Percentiles rank a stretch among this genome's conserved stretches.
Evolutionary conservation across 2,329 filamentous ascomycete species (phyloP).

Genomic region (Colletotrichum sp.): DNA sequence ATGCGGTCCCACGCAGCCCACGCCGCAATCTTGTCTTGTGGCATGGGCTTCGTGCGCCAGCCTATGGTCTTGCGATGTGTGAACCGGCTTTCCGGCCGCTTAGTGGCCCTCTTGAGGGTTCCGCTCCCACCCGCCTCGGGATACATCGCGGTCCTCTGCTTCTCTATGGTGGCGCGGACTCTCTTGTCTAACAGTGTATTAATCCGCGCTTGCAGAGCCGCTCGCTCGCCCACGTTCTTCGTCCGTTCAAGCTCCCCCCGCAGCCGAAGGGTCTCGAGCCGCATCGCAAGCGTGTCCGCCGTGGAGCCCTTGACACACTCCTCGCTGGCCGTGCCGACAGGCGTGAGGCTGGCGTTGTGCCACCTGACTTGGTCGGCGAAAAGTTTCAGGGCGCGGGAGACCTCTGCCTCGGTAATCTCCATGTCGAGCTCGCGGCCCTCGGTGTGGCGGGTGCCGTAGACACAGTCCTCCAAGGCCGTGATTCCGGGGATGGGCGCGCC

Average conservation of each 20-base stretch:
- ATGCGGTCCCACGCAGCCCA: neutral
- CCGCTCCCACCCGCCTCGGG: neutral
- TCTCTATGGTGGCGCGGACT: neutral
- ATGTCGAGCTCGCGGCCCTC: neutral
- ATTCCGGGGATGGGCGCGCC: neutral
- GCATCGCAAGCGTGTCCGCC: neutral
- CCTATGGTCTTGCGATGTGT: neutral
- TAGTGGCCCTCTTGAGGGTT: neutral
- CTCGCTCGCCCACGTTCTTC: neutral
- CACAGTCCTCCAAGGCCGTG: neutral
- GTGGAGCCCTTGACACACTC: neutral
- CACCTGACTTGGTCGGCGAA: neutral
- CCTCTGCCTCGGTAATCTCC: neutral
- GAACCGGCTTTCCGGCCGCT: neutral
- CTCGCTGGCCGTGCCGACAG: neutral
- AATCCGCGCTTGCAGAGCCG: neutral
- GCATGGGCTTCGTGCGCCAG: fast-evolving
- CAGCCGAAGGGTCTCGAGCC: neutral
- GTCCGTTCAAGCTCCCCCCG: neutral
- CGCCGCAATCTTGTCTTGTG: neutral
- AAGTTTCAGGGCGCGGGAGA: neutral
- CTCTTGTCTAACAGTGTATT: neutral
- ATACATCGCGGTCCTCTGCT: neutral
- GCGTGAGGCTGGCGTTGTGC: neutral
- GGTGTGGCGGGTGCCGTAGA: neutral